Conservation (phyloP, 2,329 filamentous ascomycete genomes). For the Scytalidium sp. region DNA sequence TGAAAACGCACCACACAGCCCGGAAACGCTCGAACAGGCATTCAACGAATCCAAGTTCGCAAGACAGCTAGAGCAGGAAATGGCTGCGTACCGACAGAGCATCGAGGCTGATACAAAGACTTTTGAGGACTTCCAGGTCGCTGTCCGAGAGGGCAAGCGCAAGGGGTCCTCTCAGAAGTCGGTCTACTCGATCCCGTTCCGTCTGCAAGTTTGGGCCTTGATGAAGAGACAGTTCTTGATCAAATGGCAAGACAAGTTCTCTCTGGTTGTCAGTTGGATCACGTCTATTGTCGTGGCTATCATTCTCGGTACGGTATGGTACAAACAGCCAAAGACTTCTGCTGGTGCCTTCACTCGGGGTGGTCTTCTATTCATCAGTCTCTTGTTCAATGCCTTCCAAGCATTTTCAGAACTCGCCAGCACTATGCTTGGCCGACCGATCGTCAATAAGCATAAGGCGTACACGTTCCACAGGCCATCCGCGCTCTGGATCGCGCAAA, state of each 20-base stretch:
- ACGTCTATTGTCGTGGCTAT: constrained; percentile 72
- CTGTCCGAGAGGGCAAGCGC: constrained; percentile 76
- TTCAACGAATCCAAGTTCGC: constrained; percentile 65
- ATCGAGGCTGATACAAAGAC: constrained; percentile 63
- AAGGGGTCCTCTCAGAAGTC: constrained; percentile 68
- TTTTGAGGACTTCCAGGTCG: constrained; percentile 72
- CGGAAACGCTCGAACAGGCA: constrained; percentile 64
- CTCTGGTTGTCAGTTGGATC: constrained; percentile 70
- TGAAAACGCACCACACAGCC: constrained; percentile 64
- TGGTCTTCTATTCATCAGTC: constrained; percentile 74
- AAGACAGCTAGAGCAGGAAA: constrained; percentile 58
- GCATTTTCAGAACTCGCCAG: constrained; percentile 74
- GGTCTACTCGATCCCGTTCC: constrained; percentile 80
- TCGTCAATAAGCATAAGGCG: constrained; percentile 80
- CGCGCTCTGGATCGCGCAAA: constrained; percentile 80
- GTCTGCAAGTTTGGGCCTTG: constrained; percentile 77
- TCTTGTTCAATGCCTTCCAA: constrained; percentile 86
- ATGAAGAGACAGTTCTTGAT: constrained; percentile 82
- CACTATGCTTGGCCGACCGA: constrained; percentile 72
- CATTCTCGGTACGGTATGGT: constrained; percentile 76
- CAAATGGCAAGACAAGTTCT: constrained; percentile 82
- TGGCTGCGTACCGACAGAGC: constrained; percentile 63
- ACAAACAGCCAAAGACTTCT: constrained; percentile 62
- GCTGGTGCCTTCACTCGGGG: constrained; percentile 70
- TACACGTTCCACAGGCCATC: constrained; percentile 83